phyloP scores from a whole-genome alignment of 129 eudicot species.

The Arctium minus region DNA sequence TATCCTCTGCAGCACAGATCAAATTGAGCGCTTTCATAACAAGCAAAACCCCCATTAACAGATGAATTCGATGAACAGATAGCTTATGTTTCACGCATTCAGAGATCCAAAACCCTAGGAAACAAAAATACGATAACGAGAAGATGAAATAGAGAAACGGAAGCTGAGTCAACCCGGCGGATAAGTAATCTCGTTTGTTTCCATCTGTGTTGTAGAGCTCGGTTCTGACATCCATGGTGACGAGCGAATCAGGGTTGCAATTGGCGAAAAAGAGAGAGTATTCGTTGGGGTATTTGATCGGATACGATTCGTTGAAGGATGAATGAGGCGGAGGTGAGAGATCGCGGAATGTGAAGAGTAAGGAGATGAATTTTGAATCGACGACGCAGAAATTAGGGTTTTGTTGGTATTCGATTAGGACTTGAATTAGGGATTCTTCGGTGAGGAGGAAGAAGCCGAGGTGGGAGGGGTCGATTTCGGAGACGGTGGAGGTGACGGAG shows the following conservation, averaged over 20 bases:
- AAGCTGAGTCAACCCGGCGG: slow-evolving; percentile 37
- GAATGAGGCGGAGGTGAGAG: slow-evolving; percentile 34
- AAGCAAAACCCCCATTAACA: slow-evolving; percentile 40
- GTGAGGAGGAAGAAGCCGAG: slow-evolving; percentile 42
- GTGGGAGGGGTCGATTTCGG: slow-evolving; percentile 32
- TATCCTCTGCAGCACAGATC: slow-evolving; percentile 28
- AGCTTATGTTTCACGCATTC: slow-evolving; percentile 21
- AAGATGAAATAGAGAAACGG: slow-evolving; percentile 26
- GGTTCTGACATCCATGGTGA: slow-evolving; percentile 28
- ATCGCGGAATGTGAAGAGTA: slow-evolving; percentile 41
- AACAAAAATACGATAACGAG: slow-evolving; percentile 29
- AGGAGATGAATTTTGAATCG: slow-evolving; percentile 25
- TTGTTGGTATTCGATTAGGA: slow-evolving; percentile 26
- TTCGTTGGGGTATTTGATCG: slow-evolving; percentile 22
- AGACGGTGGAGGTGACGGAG: slow-evolving; percentile 28
- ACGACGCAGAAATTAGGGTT: slow-evolving; percentile 36
- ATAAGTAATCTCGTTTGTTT: slow-evolving; percentile 24
- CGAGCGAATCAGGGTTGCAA: slow-evolving; percentile 22
- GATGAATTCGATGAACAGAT: slow-evolving; percentile 34
- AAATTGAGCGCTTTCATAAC: slow-evolving; percentile 34
- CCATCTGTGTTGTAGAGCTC: slow-evolving; percentile 25
- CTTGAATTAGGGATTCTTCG: slow-evolving; percentile 26
- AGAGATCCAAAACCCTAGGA: slow-evolving; percentile 30
- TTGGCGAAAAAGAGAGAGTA: slow-evolving; percentile 32
- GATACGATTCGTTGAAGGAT: slow-evolving; percentile 23